phyloP scores from a whole-genome alignment of 2,329 filamentous ascomycete genomes.

The Pseudocercospora eumusae region DNA sequence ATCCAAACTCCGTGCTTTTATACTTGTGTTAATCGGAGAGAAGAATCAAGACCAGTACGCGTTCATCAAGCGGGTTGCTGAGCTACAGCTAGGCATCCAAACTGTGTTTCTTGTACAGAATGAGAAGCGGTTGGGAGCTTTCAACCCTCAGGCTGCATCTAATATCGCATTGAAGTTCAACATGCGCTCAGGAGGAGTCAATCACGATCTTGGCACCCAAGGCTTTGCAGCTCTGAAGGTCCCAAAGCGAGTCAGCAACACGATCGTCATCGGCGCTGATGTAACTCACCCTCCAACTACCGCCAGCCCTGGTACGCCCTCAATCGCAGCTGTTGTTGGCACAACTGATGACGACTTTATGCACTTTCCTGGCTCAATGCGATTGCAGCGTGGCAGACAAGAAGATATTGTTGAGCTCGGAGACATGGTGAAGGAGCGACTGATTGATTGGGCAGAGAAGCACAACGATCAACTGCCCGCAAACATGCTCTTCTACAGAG shows the following conservation, averaged over 20 bases:
- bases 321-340: slow-evolving; percentile 25
- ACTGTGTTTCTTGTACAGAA: neutral
- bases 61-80: neutral
- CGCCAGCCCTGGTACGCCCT: slow-evolving; percentile 18
- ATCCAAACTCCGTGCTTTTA: no score
- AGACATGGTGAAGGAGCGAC: slow-evolving; percentile 35
- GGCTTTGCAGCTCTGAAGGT: neutral
- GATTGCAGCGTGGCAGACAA: slow-evolving; percentile 37
- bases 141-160: neutral
- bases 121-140: neutral
- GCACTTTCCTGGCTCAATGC: slow-evolving; percentile 41
- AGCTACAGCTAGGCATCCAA: neutral
- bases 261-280: slow-evolving; percentile 46
- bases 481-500: slow-evolving; percentile 40
- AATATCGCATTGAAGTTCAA: neutral
- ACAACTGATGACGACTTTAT: slow-evolving; percentile 22
- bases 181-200: neutral
- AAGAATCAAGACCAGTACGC: neutral
- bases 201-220: neutral
- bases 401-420: slow-evolving; percentile 36
- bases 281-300: slow-evolving; percentile 43
- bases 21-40: neutral
- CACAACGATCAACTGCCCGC: slow-evolving; percentile 9
- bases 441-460: slow-evolving; percentile 26
- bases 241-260: neutral